These are phyloP conservation scores for Effrenium voratum DNA, from an alignment of 73 alveolate species.

Conservation along the genomic window DNA sequence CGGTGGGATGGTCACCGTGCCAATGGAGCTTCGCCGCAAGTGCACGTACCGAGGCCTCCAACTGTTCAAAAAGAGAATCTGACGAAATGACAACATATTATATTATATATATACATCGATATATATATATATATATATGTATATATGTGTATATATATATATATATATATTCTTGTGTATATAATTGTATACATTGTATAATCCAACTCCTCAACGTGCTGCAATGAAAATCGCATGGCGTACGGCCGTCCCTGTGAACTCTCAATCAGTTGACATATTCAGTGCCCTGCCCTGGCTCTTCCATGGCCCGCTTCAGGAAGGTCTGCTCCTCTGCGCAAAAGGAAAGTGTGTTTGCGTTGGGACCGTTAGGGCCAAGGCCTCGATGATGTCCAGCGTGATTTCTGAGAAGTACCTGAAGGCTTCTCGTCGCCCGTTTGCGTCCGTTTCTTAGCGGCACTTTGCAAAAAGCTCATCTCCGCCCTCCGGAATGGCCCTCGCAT, in stretches of 20 bases:
- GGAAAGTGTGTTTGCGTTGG: background rate
- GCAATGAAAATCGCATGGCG: too few relatives aligned
- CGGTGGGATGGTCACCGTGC: slow-evolving; percentile 78
- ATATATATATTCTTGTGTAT: too few relatives aligned
- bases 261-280: too few relatives aligned
- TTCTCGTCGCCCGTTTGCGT: background rate
- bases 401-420: slow-evolving; percentile 63
- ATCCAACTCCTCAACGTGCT: background rate
- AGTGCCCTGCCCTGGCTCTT: slow-evolving; percentile 91
- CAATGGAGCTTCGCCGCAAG: slow-evolving; percentile 83
- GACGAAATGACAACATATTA: too few relatives aligned
- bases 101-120: too few relatives aligned
- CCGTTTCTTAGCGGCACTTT: slow-evolving; percentile 11
- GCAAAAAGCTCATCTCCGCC: slow-evolving; percentile 86
- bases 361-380: background rate
- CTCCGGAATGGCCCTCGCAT: slow-evolving; percentile 22
- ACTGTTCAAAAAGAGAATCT: background rate
- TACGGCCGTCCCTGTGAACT: too few relatives aligned
- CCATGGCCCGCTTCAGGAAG: slow-evolving; percentile 79
- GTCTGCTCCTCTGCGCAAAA: slow-evolving; percentile 60
- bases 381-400: slow-evolving; percentile 56
- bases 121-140: too few relatives aligned
- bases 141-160: too few relatives aligned
- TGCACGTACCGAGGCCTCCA: slow-evolving; percentile 86
- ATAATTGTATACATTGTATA: too few relatives aligned